phyloP scores from a whole-genome alignment of 345 rosid genomes.

The Citropsis articulata region DNA sequence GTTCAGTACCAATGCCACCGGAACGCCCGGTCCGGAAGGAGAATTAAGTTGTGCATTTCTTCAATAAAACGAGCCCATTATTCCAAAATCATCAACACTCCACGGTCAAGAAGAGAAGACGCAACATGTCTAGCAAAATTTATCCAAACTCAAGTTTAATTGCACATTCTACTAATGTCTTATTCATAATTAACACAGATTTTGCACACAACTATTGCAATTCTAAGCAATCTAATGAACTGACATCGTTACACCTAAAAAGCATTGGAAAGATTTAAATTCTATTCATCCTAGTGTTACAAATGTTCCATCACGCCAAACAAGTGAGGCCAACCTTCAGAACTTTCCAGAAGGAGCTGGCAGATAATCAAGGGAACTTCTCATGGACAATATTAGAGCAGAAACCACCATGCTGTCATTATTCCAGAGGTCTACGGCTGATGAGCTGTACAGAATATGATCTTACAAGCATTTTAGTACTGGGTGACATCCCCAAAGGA shows the following conservation, averaged over 20 bases:
- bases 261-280: background rate
- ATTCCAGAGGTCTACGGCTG: conserved; percentile 10
- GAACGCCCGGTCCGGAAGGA: too few species aligned
- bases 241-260: background rate
- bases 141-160: background rate
- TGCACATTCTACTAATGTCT: background rate
- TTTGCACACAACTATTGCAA: conserved; percentile 4
- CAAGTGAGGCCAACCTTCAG: background rate
- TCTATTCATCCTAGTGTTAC: conserved; percentile 19
- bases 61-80: background rate
- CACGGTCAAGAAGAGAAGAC: background rate
- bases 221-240: conserved; percentile 7
- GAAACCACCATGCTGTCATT: background rate
- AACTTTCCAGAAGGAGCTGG: background rate
- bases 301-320: conserved; percentile 5
- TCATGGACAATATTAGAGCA: background rate
- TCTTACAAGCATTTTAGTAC: conserved; percentile 20
- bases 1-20: too few species aligned
- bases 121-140: background rate
- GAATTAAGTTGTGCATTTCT: background rate
- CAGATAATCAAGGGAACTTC: conserved; percentile 1
- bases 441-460: conserved; percentile 30
- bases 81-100: background rate
- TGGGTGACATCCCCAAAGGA: conserved; percentile 7
- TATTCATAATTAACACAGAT: background rate